Conservation (phyloP, 345 rosid genomes). For the Nephelium lappaceum region DNA sequence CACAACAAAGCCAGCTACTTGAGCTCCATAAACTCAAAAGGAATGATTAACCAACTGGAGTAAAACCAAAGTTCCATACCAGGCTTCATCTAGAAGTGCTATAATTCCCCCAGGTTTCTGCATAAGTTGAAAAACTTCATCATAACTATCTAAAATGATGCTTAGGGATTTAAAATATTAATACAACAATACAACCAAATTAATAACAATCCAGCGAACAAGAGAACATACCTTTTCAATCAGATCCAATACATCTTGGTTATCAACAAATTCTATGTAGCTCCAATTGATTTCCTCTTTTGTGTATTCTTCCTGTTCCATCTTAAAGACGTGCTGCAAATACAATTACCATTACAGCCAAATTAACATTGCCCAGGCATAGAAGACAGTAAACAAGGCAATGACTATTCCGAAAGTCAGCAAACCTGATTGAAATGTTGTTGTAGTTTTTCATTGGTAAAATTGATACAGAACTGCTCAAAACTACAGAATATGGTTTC, state of each 20-base stretch:
- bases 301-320: slow-evolving; percentile 99
- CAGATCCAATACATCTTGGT: slow-evolving; percentile 97
- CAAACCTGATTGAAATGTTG: slow-evolving; percentile 99
- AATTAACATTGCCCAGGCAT: slow-evolving; percentile 18
- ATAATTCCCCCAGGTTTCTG: slow-evolving; percentile 99
- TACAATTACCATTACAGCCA: slow-evolving; percentile 25
- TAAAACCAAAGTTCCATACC: slow-evolving; percentile 53
- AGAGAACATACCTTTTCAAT: slow-evolving; percentile 78
- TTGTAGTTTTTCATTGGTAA: slow-evolving; percentile 97
- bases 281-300: slow-evolving; percentile 99
- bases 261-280: slow-evolving; percentile 99
- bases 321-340: slow-evolving; percentile 96
- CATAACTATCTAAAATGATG: slow-evolving; percentile 18
- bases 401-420: slow-evolving; percentile 19
- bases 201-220: slow-evolving; percentile 17
- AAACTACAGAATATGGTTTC: slow-evolving; percentile 49
- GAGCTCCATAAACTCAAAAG: slow-evolving; percentile 16
- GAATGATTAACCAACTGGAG: slow-evolving; percentile 24
- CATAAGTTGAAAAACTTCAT: slow-evolving; percentile 31
- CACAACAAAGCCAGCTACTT: not conserved
- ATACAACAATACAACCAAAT: slow-evolving; percentile 11
- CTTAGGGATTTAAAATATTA: slow-evolving; percentile 8
- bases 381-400: slow-evolving; percentile 6
- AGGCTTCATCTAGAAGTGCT: slow-evolving; percentile 98
- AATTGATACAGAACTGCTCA: slow-evolving; percentile 99